phyloP scores from a whole-genome alignment of 2,329 filamentous ascomycete genomes.

The Ramichloridium luteum region DNA sequence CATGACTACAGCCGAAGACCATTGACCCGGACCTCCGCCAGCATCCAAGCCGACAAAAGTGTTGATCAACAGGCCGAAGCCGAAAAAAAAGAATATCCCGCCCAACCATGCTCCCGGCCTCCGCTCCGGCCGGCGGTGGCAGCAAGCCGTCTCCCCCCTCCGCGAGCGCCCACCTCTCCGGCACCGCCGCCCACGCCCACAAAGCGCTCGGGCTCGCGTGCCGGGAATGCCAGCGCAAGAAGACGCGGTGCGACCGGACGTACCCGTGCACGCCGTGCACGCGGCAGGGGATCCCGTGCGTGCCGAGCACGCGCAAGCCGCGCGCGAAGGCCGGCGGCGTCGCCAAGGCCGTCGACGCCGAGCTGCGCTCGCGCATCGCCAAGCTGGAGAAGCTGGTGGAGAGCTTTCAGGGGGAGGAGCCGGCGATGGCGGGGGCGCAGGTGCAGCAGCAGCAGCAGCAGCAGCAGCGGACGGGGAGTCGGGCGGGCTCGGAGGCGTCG shows the following conservation, averaged over 20 bases:
- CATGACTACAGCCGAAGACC: too few relatives aligned
- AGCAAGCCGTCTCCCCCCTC: too few relatives aligned
- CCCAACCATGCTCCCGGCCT: too few relatives aligned
- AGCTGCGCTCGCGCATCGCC: conserved; percentile 13
- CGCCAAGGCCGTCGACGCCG: conserved; percentile 13
- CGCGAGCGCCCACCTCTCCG: not conserved
- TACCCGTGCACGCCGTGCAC: conserved; percentile 13
- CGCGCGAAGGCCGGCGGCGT: conserved; percentile 13
- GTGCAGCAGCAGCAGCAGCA: too few relatives aligned
- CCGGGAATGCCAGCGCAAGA: conserved; percentile 14
- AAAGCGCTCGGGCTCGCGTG: conserved; percentile 9
- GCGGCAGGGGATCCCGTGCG: conserved; percentile 9
- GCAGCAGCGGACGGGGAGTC: not conserved
- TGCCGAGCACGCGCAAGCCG: conserved; percentile 12
- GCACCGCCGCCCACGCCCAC: not conserved
- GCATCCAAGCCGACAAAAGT: too few relatives aligned
- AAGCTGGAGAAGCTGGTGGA: conserved; percentile 15
- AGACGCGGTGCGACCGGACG: conserved; percentile 13
- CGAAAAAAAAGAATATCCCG: too few relatives aligned
- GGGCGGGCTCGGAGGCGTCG: not conserved
- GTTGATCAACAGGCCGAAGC: too few relatives aligned
- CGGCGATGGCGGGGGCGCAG: too few relatives aligned
- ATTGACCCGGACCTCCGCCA: too few relatives aligned
- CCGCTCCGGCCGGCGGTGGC: too few relatives aligned
- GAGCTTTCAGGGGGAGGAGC: conserved; percentile 12